Evolutionary conservation across 2,329 filamentous ascomycete species (phyloP), one percentile per base, ranked within the genome.

Genomic region (Fusarium brevicatenulatum): DNA sequence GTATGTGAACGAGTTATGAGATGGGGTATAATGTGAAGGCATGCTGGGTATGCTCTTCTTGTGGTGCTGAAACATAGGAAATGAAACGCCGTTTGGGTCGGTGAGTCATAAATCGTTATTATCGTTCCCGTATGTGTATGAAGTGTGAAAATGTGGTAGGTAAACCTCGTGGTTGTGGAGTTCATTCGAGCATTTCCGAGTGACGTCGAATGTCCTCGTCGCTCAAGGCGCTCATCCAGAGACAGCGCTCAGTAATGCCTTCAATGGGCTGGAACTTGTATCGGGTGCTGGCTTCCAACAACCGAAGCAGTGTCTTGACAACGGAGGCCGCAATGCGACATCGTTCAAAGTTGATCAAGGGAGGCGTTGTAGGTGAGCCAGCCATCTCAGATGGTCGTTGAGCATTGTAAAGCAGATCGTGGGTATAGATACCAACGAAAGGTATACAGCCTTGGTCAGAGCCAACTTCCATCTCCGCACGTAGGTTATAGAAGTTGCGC

Each of bases 361-460:
- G 91, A 68, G 92, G 88, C 9, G 89, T 89, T 0, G 85, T 88
- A 25, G 90, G 90, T 7, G 90, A 92, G 75, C 88, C 89, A 4
- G 91, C 90, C 73, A 95, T 91, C 80, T 93, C 91, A 4, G 91
- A 91, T 4, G 93, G 92, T 70, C 94, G 90, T 80, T 95, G 92
- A 2, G 91, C 90, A 77, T 95, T 95, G 85, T 93, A 94, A 49
- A 95, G 89, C 44, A 96, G 85, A 78, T 96, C 93, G 77, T 95
- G 93, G 4, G 93, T 95, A 81, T 96, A 96, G 62, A 92, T 91
- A 65, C 91, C 93, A 53, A 96, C 92, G 79, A 96, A 95, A 0
- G 93, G 93, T 68, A 96, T 95, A 76, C 93, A 95, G 4, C 92
- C 93, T 42, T 87, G 86, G 60, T 93, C 91, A 4, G 87, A 84